A percentile compares a stretch with the other conserved stretches of the same genome.
Conservation (phyloP, 495 filamentous ascomycete species). For the Cetradonia linearis region DNA sequence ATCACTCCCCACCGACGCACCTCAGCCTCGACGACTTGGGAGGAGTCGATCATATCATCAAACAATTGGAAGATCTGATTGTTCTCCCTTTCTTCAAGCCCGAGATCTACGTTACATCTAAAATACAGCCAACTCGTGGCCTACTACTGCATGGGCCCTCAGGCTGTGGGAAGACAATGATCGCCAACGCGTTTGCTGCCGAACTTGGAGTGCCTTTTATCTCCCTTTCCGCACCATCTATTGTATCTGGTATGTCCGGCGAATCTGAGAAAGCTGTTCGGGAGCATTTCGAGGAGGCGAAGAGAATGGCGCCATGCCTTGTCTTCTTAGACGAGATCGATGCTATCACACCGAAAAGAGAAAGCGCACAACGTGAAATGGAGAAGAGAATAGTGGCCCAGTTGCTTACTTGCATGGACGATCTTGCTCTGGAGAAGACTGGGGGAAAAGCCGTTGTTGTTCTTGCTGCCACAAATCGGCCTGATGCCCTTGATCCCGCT, state of each 20-base stretch:
- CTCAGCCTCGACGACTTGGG: constrained; percentile 73
- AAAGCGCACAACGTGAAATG: constrained; percentile 94
- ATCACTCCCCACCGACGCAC: constrained; percentile 63
- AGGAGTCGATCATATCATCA: constrained; percentile 70
- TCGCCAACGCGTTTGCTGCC: constrained; percentile 83
- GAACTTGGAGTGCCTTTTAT: constrained; percentile 79
- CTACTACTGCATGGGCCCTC: constrained; percentile 87
- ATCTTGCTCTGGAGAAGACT: constrained; percentile 69
- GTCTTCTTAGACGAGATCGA: constrained; percentile 97
- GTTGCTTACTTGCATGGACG: constrained; percentile 79
- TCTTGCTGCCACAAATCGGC: constrained; percentile 85
- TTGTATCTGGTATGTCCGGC: constrained; percentile 90
- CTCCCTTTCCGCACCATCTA: constrained; percentile 75
- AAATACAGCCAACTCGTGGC: constrained; percentile 68
- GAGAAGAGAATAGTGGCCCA: constrained; percentile 93
- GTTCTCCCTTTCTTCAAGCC: constrained; percentile 70
- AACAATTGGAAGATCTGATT: constrained; percentile 67
- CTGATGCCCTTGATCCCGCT: constrained; percentile 81
- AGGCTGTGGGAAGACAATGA: constrained; percentile 90
- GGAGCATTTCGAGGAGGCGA: constrained; percentile 83
- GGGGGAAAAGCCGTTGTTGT: constrained; percentile 86
- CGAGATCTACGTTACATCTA: constrained; percentile 49
- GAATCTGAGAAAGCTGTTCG: constrained; percentile 92
- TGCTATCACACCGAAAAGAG: constrained; percentile 86
- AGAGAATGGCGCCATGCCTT: constrained; percentile 76